A percentile compares a stretch with the other conserved stretches of the same genome.
Evolutionary conservation across 495 filamentous ascomycete genomes (phyloP).

Genomic region (Podospora pseudoanserina): DNA sequence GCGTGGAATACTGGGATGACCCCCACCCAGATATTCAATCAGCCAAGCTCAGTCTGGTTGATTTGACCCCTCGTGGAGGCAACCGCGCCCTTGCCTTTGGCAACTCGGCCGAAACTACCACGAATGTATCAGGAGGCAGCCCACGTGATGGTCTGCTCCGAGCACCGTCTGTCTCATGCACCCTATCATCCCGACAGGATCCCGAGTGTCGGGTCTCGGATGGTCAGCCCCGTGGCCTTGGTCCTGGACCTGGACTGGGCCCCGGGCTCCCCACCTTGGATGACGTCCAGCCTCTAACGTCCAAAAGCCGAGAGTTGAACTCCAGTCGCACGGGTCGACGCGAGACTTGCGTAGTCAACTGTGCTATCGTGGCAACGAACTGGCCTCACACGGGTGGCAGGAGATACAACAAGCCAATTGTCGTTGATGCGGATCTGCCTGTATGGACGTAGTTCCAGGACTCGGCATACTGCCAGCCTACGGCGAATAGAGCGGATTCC

Average conservation of each 20-base stretch:
- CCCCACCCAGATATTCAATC: constrained; percentile 32
- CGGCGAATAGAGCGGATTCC: background rate
- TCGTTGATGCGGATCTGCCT: constrained; percentile 72
- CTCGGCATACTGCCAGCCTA: background rate
- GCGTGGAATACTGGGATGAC: constrained; percentile 39
- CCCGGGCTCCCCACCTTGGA: background rate
- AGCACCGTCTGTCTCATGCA: background rate
- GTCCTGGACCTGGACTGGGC: background rate
- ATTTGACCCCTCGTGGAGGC: constrained; percentile 37
- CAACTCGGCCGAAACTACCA: constrained; percentile 14
- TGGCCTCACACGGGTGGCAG: constrained; percentile 59
- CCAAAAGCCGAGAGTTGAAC: background rate
- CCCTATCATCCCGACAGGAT: background rate
- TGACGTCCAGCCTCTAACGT: background rate
- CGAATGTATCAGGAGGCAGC: background rate
- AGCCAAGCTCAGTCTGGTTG: constrained; percentile 43
- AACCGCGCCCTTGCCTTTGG: constrained; percentile 32
- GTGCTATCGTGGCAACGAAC: constrained; percentile 64
- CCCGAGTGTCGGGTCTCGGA: background rate
- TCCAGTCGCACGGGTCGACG: constrained; percentile 35
- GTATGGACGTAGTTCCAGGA: constrained; percentile 33
- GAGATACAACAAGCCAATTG: constrained; percentile 68
- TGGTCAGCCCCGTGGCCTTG: background rate
- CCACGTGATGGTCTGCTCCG: background rate
- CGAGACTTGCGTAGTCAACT: constrained; percentile 78